A percentile compares a stretch with the other conserved stretches of the same genome.
phyloP scores from a whole-genome alignment of 2,329 filamentous ascomycete species.

The Diaporthe citriasiana region DNA sequence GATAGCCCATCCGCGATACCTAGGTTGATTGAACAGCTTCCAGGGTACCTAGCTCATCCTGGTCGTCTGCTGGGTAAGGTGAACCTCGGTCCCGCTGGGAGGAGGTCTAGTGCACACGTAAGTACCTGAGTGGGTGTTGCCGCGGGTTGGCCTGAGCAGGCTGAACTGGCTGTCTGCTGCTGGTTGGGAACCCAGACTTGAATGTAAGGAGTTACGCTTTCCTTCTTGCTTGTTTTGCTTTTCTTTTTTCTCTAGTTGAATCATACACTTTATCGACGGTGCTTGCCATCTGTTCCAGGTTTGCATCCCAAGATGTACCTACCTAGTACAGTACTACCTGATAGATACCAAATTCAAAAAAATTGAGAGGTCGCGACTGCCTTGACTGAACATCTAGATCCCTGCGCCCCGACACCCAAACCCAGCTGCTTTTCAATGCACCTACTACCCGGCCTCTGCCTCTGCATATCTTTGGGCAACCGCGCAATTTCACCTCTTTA shows the following conservation, averaged over 20 bases:
- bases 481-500: background rate
- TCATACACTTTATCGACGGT: too few relatives aligned
- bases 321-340: background rate
- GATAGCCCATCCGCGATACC: background rate
- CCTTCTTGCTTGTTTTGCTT: background rate
- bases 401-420: constrained; percentile 16
- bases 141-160: background rate
- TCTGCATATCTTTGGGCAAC: background rate
- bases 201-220: background rate
- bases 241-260: background rate
- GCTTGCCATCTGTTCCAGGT: background rate
- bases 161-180: background rate
- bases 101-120: background rate
- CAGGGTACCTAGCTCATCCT: constrained; percentile 33
- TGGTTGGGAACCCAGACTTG: background rate
- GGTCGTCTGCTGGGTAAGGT: constrained; percentile 25
- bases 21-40: background rate
- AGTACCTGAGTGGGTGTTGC: background rate
- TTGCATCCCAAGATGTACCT: background rate
- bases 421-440: constrained; percentile 17
- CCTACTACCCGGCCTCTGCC: background rate
- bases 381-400: background rate
- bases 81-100: constrained; percentile 3
- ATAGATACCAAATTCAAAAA: background rate
- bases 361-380: constrained; percentile 7